These are phyloP conservation scores for Saccharomyces hybrid DNA, from an alignment of 1,139 yeast species.

Conservation along the genomic window DNA sequence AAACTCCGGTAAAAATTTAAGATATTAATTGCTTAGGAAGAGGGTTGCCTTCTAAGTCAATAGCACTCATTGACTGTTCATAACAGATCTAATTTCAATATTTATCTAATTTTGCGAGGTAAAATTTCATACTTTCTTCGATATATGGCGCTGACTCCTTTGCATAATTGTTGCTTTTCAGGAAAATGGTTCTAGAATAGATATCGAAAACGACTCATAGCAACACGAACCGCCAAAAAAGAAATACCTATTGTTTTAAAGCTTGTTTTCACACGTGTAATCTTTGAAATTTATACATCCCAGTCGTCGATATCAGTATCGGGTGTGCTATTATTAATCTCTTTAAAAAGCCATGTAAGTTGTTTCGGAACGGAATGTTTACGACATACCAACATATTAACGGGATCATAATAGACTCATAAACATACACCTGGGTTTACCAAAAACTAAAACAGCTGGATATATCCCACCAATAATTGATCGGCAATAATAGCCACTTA, in stretches of 20 bases:
- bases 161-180: background rate
- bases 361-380: background rate
- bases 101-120: background rate
- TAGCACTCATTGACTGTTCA: background rate
- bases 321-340: background rate
- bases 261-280: background rate
- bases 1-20: no score
- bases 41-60: no score
- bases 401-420: background rate
- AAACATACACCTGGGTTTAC: background rate
- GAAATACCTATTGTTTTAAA: no score
- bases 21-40: no score
- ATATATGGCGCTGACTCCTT: background rate
- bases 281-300: background rate
- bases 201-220: background rate
- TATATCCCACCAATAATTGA: background rate
- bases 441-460: no score
- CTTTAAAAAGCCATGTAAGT: background rate
- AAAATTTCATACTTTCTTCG: background rate
- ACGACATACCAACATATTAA: background rate
- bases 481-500: background rate
- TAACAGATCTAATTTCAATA: background rate
- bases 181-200: background rate
- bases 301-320: background rate
- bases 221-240: background rate